A percentile compares a stretch with the other conserved stretches of the same genome.
These are phyloP conservation scores for Trichoderma sp. DNA, from an alignment of 2,329 filamentous ascomycete species.

Conservation along the genomic window DNA sequence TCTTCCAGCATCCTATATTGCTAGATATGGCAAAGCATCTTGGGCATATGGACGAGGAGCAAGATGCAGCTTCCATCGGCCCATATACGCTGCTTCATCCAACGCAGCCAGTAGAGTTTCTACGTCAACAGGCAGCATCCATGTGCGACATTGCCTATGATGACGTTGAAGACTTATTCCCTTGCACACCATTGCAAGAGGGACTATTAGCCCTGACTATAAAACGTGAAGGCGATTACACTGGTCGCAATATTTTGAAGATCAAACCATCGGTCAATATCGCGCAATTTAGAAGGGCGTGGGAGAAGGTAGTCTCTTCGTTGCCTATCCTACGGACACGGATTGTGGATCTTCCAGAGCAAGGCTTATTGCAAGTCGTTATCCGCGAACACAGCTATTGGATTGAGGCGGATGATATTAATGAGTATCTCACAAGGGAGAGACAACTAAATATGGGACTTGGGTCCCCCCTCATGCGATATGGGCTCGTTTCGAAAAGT, in stretches of 20 bases:
- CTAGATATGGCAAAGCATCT: constrained; percentile 3
- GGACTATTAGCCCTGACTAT: constrained; percentile 3
- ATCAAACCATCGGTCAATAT: not conserved
- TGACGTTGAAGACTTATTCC: constrained; percentile 8
- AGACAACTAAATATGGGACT: not conserved
- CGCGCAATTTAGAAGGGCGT: not conserved
- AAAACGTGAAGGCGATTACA: not conserved
- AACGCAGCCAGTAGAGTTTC: not conserved
- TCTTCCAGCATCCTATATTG: constrained; percentile 9
- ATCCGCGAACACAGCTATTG: not conserved
- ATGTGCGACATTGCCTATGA: not conserved
- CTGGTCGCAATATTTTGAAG: not conserved
- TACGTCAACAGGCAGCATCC: not conserved
- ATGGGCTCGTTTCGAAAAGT: not conserved
- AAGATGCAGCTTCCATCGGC: not conserved
- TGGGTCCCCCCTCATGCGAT: not conserved
- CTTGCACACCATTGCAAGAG: constrained; percentile 8
- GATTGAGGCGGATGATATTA: not conserved
- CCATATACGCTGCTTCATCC: not conserved
- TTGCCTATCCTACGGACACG: constrained; percentile 4
- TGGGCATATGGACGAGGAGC: not conserved
- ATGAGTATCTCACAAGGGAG: not conserved
- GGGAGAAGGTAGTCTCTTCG: not conserved
- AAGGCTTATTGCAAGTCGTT: constrained; percentile 11
- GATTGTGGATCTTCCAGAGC: not conserved